phyloP scores from a whole-genome alignment of 192 early-diverging fungal species.

The Oehlia diaphana region DNA sequence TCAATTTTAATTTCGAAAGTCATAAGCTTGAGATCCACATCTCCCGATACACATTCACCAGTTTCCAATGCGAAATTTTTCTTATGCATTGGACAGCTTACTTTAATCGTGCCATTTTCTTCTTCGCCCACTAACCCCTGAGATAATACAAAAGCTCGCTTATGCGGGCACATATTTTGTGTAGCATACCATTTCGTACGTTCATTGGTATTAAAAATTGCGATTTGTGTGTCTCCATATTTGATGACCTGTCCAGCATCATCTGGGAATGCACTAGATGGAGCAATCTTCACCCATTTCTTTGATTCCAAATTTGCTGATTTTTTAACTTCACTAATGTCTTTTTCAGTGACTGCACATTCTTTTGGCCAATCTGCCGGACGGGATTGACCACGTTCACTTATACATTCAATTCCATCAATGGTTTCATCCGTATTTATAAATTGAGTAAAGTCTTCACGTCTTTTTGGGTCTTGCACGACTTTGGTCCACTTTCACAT shows the following conservation, averaged over 20 bases:
- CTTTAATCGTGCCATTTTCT: conserved; percentile 30
- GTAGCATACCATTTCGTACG: conserved; percentile 63
- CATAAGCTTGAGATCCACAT: conserved; percentile 39
- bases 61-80: conserved; percentile 58
- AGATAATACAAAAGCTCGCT: conserved; percentile 68
- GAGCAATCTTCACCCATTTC: conserved; percentile 43
- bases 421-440: conserved; percentile 54
- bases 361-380: conserved; percentile 64
- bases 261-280: conserved; percentile 39
- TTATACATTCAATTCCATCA: conserved; percentile 54
- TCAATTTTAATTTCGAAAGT: conserved; percentile 62
- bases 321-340: conserved; percentile 25
- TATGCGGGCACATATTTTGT: conserved; percentile 78
- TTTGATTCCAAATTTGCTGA: conserved; percentile 1
- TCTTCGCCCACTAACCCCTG: conserved; percentile 56
- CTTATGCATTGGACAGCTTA: conserved; percentile 73
- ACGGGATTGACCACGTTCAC: conserved; percentile 62
- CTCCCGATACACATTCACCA: conserved; percentile 53
- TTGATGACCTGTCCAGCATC: conserved; percentile 56
- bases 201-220: conserved; percentile 51
- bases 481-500: conserved; percentile 54
- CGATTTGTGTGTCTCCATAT: conserved; percentile 64
- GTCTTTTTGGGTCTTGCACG: conserved; percentile 54
- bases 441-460: conserved; percentile 62
- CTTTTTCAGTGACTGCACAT: too few relatives aligned